Conservation (phyloP, 176 grass and related monocot species). For the Zea luxurians region DNA sequence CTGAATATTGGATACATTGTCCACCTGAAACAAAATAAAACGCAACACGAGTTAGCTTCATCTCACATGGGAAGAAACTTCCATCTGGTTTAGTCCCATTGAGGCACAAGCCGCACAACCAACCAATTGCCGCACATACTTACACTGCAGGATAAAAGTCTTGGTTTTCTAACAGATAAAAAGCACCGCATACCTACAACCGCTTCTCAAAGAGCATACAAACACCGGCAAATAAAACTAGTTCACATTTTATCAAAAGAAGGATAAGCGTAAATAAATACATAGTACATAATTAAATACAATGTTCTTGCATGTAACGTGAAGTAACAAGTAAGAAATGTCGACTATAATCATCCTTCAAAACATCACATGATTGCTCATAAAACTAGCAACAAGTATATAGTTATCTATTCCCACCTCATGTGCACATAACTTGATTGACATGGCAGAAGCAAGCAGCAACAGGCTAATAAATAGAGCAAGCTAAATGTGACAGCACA, state of each 20-base stretch:
- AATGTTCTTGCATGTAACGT: conserved; percentile 4
- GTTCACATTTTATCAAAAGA: neutral
- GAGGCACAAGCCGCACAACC: neutral
- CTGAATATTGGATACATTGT: conserved; percentile 30
- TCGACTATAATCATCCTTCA: neutral
- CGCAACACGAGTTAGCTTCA: neutral
- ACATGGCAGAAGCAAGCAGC: neutral
- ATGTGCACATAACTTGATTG: neutral
- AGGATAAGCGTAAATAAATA: neutral
- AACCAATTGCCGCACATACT: neutral
- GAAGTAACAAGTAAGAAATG: conserved; percentile 7
- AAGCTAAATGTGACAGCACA: neutral
- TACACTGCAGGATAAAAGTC: neutral
- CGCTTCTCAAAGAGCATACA: conserved; percentile 6
- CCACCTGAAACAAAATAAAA: conserved; percentile 29
- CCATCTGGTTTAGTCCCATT: neutral
- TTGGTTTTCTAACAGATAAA: neutral
- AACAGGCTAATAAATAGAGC: neutral
- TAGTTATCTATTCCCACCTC: neutral
- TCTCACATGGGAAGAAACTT: neutral
- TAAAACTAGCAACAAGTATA: neutral
- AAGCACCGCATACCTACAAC: neutral
- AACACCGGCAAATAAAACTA: neutral
- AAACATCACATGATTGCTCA: neutral
- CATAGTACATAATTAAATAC: neutral